phyloP scores from a whole-genome alignment of 2,329 filamentous ascomycete species.

The Claviceps maximensis region DNA sequence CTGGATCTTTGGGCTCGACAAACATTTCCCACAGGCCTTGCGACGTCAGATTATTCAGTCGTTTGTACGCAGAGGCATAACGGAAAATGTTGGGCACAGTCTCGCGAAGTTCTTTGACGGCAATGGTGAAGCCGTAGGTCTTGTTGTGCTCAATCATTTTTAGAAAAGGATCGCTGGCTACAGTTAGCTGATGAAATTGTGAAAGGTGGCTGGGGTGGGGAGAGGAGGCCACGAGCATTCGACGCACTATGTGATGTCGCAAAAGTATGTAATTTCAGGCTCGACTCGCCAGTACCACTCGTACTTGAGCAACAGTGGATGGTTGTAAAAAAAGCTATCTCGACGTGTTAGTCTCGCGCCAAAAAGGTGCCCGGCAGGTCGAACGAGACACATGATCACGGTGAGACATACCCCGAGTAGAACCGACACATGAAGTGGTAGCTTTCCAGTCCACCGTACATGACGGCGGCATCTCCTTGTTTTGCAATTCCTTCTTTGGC shows the following conservation, averaged over 20 bases:
- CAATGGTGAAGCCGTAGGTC: constrained; percentile 97
- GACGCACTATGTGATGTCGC: constrained; percentile 88
- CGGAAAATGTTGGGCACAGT: constrained; percentile 98
- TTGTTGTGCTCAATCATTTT: constrained; percentile 93
- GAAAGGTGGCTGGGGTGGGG: background rate
- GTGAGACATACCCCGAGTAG: constrained; percentile 70
- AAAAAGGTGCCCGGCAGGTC: too few species aligned
- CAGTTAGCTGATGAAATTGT: background rate
- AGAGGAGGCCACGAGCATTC: background rate
- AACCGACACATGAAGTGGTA: constrained; percentile 99
- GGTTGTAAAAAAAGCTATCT: constrained; percentile 90
- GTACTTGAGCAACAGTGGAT: constrained; percentile 87
- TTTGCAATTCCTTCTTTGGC: constrained; percentile 93
- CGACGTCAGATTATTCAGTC: constrained; percentile 77
- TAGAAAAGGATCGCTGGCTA: constrained; percentile 62
- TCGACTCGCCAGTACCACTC: constrained; percentile 99
- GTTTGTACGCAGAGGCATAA: constrained; percentile 96
- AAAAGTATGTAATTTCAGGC: constrained; percentile 99
- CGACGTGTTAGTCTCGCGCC: constrained; percentile 10
- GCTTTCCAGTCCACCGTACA: constrained; percentile 98
- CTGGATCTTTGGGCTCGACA: constrained; percentile 58
- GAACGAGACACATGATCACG: background rate
- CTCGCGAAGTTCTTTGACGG: constrained; percentile 93
- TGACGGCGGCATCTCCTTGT: constrained; percentile 93
- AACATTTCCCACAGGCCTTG: constrained; percentile 99